These are phyloP conservation scores for Nicotiana benthamiana DNA, from an alignment of 257 asterid genomes.

Conservation along the genomic window DNA sequence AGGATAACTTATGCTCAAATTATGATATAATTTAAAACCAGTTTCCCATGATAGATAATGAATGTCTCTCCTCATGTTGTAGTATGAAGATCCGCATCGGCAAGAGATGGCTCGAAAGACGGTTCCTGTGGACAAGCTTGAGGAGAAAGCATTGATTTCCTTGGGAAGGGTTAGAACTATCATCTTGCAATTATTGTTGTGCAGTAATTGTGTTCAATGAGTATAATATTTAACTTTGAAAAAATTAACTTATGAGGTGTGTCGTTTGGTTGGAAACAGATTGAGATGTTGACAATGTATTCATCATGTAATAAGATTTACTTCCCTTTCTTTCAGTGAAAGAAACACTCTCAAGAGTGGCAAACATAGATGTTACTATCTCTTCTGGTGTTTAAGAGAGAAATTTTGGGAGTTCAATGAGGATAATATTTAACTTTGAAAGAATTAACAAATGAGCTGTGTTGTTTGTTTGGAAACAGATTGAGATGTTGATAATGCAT, in stretches of 20 bases:
- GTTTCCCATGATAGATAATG: not conserved
- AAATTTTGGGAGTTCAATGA: not conserved
- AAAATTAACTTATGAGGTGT: not conserved
- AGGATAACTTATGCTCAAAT: not conserved
- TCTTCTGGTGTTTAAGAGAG: no score
- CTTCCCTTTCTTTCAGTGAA: not conserved
- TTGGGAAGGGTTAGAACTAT: conserved; percentile 72
- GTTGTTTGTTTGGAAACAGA: not conserved
- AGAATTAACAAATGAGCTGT: not conserved
- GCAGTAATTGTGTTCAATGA: not conserved
- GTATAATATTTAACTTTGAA: not conserved
- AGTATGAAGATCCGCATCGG: conserved; percentile 77
- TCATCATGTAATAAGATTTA: not conserved
- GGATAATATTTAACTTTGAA: not conserved
- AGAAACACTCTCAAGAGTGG: not conserved
- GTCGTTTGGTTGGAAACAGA: not conserved
- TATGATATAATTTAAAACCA: not conserved
- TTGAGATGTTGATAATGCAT: not conserved
- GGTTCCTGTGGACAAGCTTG: conserved; percentile 76
- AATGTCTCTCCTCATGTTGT: conserved; percentile 15
- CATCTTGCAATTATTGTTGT: conserved; percentile 10
- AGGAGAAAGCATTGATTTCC: conserved; percentile 81
- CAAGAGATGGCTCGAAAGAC: conserved; percentile 79
- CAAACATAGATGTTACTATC: not conserved
- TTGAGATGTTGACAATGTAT: not conserved